Conservation (phyloP, 148 eudicot genomes). For the Rhododendron molle region DNA sequence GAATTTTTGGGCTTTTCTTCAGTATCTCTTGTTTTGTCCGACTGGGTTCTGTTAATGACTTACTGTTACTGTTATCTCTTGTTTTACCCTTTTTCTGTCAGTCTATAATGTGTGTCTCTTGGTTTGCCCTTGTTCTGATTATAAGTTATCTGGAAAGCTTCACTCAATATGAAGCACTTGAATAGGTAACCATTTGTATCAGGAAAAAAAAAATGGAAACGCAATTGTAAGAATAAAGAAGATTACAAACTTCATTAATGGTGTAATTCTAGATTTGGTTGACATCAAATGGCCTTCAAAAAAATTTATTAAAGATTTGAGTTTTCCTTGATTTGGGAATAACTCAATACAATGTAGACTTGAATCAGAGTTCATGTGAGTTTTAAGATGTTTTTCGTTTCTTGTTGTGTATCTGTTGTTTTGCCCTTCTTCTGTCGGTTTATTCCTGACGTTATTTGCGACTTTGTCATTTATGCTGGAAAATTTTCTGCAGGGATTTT, state of each 20-base stretch:
- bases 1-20: neutral
- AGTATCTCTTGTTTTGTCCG: neutral
- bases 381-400: neutral
- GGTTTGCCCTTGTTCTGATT: neutral
- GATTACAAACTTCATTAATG: neutral
- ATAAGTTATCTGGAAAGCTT: neutral
- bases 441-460: neutral
- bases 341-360: neutral
- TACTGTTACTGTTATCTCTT: neutral
- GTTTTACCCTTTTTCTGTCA: neutral
- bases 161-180: neutral
- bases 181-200: neutral
- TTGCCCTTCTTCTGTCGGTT: neutral
- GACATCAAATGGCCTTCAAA: neutral
- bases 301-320: neutral
- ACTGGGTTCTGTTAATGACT: too few relatives aligned
- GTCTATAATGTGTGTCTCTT: neutral
- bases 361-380: neutral
- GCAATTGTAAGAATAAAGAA: neutral
- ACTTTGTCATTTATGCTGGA: neutral
- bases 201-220: neutral
- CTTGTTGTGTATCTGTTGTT: neutral
- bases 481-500: slow-evolving; percentile 52
- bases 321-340: neutral
- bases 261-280: neutral